Base-by-base conservation (phyloP, 257 asterid genomes). In the Nemophila menziesii region DNA sequence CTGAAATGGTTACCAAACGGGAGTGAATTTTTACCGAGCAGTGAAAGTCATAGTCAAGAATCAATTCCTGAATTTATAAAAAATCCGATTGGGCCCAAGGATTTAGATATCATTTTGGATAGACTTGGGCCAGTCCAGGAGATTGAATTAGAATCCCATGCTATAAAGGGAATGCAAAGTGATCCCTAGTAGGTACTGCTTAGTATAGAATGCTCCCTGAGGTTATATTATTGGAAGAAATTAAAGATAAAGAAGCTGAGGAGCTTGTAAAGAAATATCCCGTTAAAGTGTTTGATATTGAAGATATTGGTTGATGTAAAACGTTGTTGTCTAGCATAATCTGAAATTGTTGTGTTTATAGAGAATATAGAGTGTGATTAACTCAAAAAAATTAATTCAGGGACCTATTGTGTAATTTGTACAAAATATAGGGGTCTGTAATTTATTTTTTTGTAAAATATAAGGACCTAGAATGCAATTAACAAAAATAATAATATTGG, bases 171-270 rank as follows among this genome's bases (percentile, higher is more conserved):
- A 55, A 42, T 52, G 97, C 95, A 36, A 87, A 87, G 65, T 87
- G 97, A 95, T 87, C 97, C 23, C 93, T 93, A 29, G 92, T 87
- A 48, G 97, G 92, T 55, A 87, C 95, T 43, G 83, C 97, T 44
- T 83, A 93, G 95, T 83, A 83, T 65, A 84, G 95, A 69, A 80
- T 87, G 95, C 93, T 78, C 24, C 97, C 97, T 5, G 97, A 87
- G 97, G 69, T 87, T 60, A 74, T 75, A 41, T 58, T 83, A 61
- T 62, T 78, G 77, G 59, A 79, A 74, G 93, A 83, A 34, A 64
- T 83, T 33, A 71, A 78, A 68, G 92, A 50, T 58, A 76, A 71
- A 42, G 65, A 59, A 71, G 95, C 92, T 39, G 84, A 75, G 60
- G 75, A 78, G 61, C 93, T 87, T 55, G 80, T 71, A 49, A 66